Evolutionary conservation across 129 eudicot species (phyloP), one percentile per base, ranked within the genome.

Genomic region (Mikania micrantha): DNA sequence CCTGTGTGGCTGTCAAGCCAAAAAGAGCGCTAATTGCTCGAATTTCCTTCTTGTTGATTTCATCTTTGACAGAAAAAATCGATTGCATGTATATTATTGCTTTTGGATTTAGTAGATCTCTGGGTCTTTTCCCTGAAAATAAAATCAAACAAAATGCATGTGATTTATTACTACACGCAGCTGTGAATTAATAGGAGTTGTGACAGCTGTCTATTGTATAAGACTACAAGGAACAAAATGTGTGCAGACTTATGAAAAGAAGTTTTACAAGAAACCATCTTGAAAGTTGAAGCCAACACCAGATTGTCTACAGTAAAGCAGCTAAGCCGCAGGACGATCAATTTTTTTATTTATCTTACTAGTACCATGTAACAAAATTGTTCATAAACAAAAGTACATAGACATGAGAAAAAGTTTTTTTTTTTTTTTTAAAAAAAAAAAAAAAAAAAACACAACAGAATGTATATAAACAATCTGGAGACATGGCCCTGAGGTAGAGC

Each of bases 1-100:
- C 99, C 99, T 94, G 99, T 9, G 99, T 94, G 10, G 78, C 95
- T 64, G 99, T 94, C 61, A 94, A 72, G 45, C 95, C 95, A 85
- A 82, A 94, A 39, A 81, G 99, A 79, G 93, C 79, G 76, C 97
- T 79, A 35, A 94, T 89, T 67, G 89, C 99, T 20, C 93, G 85
- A 16, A 71, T 83, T 72, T 94, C 99, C 81, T 84, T 82, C 87
- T 94, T 94, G 85, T 72, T 86, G 44, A 90, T 85, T 48, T 85
- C 90, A 56, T 94, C 99, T 90, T 94, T 94, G 32, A 90, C 71
- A 45, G 97, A 83, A 74, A 94, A 94, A 35, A 94, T 77, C 7
- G 81, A 65, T 36, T 89, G 99, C 97, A 90, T 86, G 79, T 89
- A 85, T 72, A 85, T 90, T 68, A 94, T 67, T 42, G 97, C 96